Percentiles rank a stretch among this genome's conserved stretches.
Evolutionary conservation across 225 moss, liverwort and hornwort species (phyloP).

Genomic region (Asterella californica): DNA sequence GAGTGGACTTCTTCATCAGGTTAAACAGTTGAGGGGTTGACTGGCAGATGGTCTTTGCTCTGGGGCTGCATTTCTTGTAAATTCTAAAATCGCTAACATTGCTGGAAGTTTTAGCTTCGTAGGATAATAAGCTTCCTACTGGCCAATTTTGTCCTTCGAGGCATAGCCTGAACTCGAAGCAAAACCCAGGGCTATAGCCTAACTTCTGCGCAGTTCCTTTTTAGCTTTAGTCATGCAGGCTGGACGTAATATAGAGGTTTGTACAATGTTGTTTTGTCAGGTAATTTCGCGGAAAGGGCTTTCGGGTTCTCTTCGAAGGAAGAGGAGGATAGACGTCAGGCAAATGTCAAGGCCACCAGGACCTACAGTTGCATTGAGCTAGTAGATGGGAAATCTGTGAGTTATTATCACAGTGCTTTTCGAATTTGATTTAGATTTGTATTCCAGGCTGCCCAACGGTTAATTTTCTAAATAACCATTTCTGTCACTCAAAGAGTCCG

Average conservation of each 20-base stretch:
- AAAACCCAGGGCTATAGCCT: background rate
- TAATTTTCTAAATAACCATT: background rate
- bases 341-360: conserved; percentile 40
- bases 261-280: conserved; percentile 11
- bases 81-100: background rate
- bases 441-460: too few species aligned
- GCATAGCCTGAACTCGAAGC: background rate
- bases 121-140: background rate
- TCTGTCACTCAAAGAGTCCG: background rate
- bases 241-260: background rate
- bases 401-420: background rate
- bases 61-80: background rate
- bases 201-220: background rate
- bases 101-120: background rate
- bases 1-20: background rate
- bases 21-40: background rate
- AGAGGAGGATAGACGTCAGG: conserved; percentile 46
- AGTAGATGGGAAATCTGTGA: conserved; percentile 53
- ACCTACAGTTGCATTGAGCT: conserved; percentile 45
- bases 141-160: background rate
- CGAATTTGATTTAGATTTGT: background rate
- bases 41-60: background rate
- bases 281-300: conserved; percentile 30
- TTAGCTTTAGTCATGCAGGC: background rate
- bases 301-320: conserved; percentile 35